phyloP scores from a whole-genome alignment of 2,329 filamentous ascomycete species.

The Fonsecaea pugnacius region DNA sequence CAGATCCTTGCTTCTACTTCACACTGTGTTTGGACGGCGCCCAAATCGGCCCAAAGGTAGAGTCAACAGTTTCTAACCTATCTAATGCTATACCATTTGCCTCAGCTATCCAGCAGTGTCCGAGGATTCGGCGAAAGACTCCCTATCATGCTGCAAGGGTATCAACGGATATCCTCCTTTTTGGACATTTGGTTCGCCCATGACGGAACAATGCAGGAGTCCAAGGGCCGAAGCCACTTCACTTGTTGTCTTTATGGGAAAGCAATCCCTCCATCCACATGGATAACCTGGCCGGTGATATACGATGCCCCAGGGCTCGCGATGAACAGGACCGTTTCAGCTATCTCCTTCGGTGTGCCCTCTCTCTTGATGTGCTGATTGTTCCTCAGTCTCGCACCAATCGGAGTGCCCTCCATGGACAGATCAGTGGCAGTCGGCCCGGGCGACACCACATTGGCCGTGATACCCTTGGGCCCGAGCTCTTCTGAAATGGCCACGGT shows the following conservation, averaged over 20 bases:
- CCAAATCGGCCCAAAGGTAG: neutral
- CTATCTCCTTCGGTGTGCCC: constrained; percentile 57
- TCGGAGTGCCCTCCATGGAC: constrained; percentile 56
- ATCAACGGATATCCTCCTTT: neutral
- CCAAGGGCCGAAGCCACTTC: neutral
- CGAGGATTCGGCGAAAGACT: neutral
- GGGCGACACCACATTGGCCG: constrained; percentile 57
- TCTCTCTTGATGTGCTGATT: constrained; percentile 54
- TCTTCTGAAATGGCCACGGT: constrained; percentile 61
- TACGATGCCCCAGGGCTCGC: constrained; percentile 45
- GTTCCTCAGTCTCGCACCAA: constrained; percentile 50
- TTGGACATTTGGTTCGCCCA: neutral
- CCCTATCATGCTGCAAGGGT: neutral
- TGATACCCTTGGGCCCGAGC: constrained; percentile 53
- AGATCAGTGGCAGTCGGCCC: constrained; percentile 62
- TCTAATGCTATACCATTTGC: neutral
- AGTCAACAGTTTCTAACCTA: neutral
- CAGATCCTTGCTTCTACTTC: neutral
- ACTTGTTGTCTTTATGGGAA: constrained; percentile 23
- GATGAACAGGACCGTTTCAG: constrained; percentile 53
- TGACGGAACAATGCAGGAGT: neutral
- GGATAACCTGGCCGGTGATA: constrained; percentile 55
- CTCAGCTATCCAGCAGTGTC: neutral
- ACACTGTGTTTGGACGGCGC: neutral
- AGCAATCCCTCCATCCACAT: constrained; percentile 50